phyloP scores from a whole-genome alignment of 306 rosid genomes.

The Lotus japonicus region DNA sequence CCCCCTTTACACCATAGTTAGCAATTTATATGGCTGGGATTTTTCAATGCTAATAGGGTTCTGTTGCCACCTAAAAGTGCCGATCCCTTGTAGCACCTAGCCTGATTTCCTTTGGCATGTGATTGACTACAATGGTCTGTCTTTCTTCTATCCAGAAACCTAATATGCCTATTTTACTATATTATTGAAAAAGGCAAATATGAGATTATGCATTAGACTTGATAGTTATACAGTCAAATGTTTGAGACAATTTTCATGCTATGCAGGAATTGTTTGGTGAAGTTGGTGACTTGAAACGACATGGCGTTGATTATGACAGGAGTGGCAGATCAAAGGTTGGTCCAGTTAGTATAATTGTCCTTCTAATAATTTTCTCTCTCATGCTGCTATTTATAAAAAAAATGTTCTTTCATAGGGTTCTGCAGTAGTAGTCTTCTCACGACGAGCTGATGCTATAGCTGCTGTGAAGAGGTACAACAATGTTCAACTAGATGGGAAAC shows the following conservation, averaged over 20 bases:
- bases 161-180: too few relatives aligned
- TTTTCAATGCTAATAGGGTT: too few relatives aligned
- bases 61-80: too few relatives aligned
- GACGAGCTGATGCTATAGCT: slow-evolving; percentile 73
- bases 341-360: slow-evolving; percentile 23
- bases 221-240: not conserved
- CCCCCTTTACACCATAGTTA: too few relatives aligned
- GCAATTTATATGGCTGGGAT: too few relatives aligned
- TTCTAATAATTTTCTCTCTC: slow-evolving; percentile 26
- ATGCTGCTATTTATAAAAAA: slow-evolving; percentile 29
- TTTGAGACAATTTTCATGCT: not conserved
- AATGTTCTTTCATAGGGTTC: slow-evolving; percentile 69
- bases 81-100: too few relatives aligned
- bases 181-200: too few relatives aligned
- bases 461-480: slow-evolving; percentile 94
- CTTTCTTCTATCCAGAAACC: too few relatives aligned
- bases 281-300: slow-evolving; percentile 88
- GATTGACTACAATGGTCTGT: too few relatives aligned
- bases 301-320: slow-evolving; percentile 70
- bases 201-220: not conserved
- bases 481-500: slow-evolving; percentile 92
- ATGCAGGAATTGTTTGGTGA: slow-evolving; percentile 91
- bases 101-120: too few relatives aligned
- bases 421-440: slow-evolving; percentile 84
- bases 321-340: slow-evolving; percentile 98